A percentile compares a stretch with the other conserved stretches of the same genome.
phyloP scores from a whole-genome alignment of 2,329 filamentous ascomycete species.

The Furcasterigmium sp. region DNA sequence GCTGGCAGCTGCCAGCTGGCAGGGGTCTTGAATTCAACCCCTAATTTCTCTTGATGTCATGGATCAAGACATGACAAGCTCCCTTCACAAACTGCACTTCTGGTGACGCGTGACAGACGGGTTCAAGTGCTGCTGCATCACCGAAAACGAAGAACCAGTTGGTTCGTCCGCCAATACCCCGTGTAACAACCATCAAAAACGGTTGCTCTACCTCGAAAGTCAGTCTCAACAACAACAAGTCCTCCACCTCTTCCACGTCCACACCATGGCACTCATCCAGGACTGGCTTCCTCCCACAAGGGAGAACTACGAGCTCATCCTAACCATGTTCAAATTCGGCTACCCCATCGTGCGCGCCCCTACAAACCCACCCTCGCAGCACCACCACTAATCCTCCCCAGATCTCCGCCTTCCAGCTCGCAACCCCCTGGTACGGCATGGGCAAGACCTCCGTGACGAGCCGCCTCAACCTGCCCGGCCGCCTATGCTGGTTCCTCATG shows the following conservation, averaged over 20 bases:
- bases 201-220: too few species aligned
- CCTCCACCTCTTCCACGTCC: not conserved
- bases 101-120: too few species aligned
- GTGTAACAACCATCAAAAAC: too few species aligned
- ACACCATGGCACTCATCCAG: constrained; percentile 40
- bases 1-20: too few species aligned
- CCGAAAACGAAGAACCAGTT: too few species aligned
- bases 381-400: not conserved
- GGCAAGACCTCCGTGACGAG: constrained; percentile 82
- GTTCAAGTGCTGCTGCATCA: too few species aligned
- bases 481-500: constrained; percentile 83
- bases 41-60: too few species aligned
- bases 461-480: constrained; percentile 80
- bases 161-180: too few species aligned
- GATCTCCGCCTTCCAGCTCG: constrained; percentile 55
- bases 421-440: constrained; percentile 77
- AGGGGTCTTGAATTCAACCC: too few species aligned
- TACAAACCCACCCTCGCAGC: constrained; percentile 2
- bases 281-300: constrained; percentile 53
- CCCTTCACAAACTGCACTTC: too few species aligned
- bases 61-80: too few species aligned
- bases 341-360: constrained; percentile 44
- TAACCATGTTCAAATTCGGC: constrained; percentile 45
- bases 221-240: constrained; percentile 4
- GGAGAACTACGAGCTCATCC: constrained; percentile 50